These are phyloP conservation scores for Xylariaceae sp. DNA, from an alignment of 2,329 filamentous ascomycete species.

Conservation along the genomic window DNA sequence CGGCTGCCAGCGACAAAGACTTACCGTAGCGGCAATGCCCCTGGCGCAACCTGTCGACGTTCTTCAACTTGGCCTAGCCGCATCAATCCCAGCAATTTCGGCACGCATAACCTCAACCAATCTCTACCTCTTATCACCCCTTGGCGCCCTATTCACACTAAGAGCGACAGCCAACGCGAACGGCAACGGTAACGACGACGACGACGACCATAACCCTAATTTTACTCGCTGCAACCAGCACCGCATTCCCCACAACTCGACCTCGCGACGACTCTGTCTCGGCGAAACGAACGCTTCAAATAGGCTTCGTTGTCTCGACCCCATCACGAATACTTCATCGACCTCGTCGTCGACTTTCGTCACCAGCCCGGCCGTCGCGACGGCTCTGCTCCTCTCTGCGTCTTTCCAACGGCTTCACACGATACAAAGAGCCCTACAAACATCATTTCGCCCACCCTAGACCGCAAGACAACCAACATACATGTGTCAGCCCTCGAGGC, in stretches of 20 bases:
- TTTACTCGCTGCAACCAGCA: slow-evolving; percentile 3
- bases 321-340: background rate
- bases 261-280: slow-evolving; percentile 1
- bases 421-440: slow-evolving; percentile 20
- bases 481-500: slow-evolving; percentile 11
- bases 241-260: slow-evolving; percentile 1
- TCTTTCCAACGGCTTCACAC: slow-evolving; percentile 33
- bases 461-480: slow-evolving; percentile 13
- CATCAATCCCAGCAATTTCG: no score
- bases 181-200: background rate
- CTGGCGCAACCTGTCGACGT: no score
- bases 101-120: slow-evolving; percentile 16
- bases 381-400: slow-evolving; percentile 19
- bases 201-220: slow-evolving; percentile 3
- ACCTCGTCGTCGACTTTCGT: background rate
- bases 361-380: slow-evolving; percentile 19
- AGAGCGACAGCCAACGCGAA: background rate
- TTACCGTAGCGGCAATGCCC: slow-evolving; percentile 8
- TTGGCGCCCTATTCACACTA: background rate
- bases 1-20: no score
- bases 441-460: slow-evolving; percentile 29
- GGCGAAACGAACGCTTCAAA: background rate
- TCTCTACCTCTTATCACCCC: slow-evolving; percentile 14
- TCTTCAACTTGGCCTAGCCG: no score
- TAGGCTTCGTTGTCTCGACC: background rate